phyloP scores from a whole-genome alignment of 179 eudicot genomes.

The Corrigiola litoralis region DNA sequence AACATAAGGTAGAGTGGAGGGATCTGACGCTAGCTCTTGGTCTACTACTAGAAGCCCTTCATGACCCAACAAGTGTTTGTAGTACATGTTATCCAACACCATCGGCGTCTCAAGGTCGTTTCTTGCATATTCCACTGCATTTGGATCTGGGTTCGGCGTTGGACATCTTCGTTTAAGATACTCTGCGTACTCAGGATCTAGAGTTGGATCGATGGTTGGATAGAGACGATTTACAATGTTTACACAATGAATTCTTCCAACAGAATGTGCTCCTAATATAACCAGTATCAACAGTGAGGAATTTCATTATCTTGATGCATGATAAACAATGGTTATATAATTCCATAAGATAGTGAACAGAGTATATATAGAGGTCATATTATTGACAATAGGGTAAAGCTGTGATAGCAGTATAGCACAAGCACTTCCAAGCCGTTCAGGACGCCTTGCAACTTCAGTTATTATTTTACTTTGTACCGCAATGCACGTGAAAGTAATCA shows the following conservation, averaged over 20 bases:
- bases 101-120: slow-evolving; percentile 59
- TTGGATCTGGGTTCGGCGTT: slow-evolving; percentile 42
- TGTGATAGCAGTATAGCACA: too few relatives aligned
- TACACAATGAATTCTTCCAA: slow-evolving; percentile 66
- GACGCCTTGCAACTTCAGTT: too few relatives aligned
- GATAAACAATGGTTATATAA: too few relatives aligned
- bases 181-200: slow-evolving; percentile 47
- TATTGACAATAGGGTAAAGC: too few relatives aligned
- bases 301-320: too few relatives aligned
- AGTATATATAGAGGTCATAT: too few relatives aligned
- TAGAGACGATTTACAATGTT: slow-evolving; percentile 62
- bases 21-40: slow-evolving; percentile 48
- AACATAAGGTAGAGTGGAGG: slow-evolving; percentile 50
- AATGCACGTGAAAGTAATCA: too few relatives aligned
- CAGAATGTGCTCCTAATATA: slow-evolving; percentile 75
- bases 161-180: slow-evolving; percentile 74
- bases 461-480: too few relatives aligned
- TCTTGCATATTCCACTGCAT: slow-evolving; percentile 45
- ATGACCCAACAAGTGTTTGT: slow-evolving; percentile 48
- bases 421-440: too few relatives aligned
- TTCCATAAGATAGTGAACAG: too few relatives aligned
- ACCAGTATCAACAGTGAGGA: not conserved
- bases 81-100: slow-evolving; percentile 64
- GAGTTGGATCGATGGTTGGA: slow-evolving; percentile 60
- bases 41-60: slow-evolving; percentile 59